Evolutionary conservation across 306 rosid genomes (phyloP), one percentile per base, ranked within the genome.

Genomic region (Alnus glutinosa): DNA sequence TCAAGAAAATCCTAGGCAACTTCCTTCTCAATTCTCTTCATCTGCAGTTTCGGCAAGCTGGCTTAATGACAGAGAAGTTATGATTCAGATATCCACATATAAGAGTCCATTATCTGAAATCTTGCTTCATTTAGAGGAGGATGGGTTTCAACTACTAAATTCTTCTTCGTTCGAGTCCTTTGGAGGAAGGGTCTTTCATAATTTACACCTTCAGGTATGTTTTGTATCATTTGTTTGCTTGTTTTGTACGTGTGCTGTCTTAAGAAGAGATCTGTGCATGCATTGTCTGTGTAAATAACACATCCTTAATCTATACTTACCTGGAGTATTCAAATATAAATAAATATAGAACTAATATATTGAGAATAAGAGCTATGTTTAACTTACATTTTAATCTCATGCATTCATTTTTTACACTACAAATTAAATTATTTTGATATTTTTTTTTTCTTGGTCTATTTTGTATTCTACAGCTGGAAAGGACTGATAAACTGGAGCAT

Each of bases 161-260:
- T 88, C 89, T 84, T 90, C 96, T 80, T 85, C 92, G 46, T 88
- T 86, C 32, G 78, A 89, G 75, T 81, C 93, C 12, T 83, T 77
- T 75, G 89, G 80, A 75, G 94, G 86, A 9, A 90, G 80, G 75
- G 19, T 82, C 55, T 89, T 92, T 86, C 81, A 86, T 51, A 82
- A 75, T 75, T 51, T 92, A 78, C 95, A 90, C 76, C 85, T 90
- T 15, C 83, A 85, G 84, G 97, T 89, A 77, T 16, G 32, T 46
- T 62, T 39, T 67, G 10, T 39, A 16, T 18, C 42, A 13, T 15
- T 63, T 34, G 19, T 34, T 63, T 14, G n/a, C 63, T 7, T 1
- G 30, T 57, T 57, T 9, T 59, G 28, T 23, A 23, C 28, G 28
- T 0, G 28, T 23, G 28, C 28, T 23, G 28, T 23, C 28, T 23